Base-by-base conservation (phyloP, 306 rosid genomes). In the Citrullus colocynthis region DNA sequence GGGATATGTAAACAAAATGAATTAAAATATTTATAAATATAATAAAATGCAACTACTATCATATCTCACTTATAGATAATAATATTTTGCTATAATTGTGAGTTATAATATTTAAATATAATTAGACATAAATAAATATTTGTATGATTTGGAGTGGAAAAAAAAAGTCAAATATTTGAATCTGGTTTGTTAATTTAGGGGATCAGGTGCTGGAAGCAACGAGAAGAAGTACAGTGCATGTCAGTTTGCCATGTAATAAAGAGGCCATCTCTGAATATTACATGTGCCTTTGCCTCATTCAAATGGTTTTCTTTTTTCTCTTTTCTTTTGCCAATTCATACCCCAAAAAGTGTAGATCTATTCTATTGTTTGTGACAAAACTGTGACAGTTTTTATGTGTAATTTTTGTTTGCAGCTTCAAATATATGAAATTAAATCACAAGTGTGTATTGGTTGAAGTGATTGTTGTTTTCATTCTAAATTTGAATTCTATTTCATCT, bases 251-350 rank as follows among this genome's bases (percentile, higher is more conserved):
- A 67, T n/a, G 48, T 18, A 67, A 61, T 30, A 8, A 66, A 66
- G 6, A 59, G 42, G 52, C 74, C 58, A 24, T 69, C 37, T 44
- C 75, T 69, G 75, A 18, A 20, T 44, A 71, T 45, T 21, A 45
- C 76, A 71, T 73, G 77, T 70, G 75, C 41, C n/a, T 71, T 57
- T 71, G 76, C 77, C 77, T 49, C 77, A 14, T 5, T 48, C 59
- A 7, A 48, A 12, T 48, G 9, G 1, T 12, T 44, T 9, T 48
- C 0, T 2, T 11, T 48, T 48, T 2, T 12, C 0, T 10, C 0
- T 45, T 11, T 1, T 11, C 13, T 0, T 48, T 48, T 12, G 54
- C 54, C 54, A 48, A 48, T 12, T 48, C 54, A 48, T 48, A 48
- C 54, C 54, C 5, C 54, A 48, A 48, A 63, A 63, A 16, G 44